Evolutionary conservation across 441 rosid genomes (phyloP).

Genomic region (Gossypium aridum): DNA sequence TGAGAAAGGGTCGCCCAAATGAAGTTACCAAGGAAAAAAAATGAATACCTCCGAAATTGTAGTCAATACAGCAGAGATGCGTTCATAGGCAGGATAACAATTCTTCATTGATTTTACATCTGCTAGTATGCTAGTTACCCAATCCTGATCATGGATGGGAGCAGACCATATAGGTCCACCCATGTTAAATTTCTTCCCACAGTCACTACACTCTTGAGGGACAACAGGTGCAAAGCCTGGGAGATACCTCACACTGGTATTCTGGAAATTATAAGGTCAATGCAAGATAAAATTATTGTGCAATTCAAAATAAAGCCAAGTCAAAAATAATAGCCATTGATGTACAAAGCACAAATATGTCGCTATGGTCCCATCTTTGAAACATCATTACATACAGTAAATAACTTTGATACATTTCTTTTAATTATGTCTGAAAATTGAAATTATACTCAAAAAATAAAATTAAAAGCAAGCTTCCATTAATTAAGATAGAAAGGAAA

Average conservation of each 20-base stretch:
- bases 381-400: neutral
- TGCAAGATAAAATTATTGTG: neutral
- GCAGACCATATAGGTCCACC: conserved; percentile 99
- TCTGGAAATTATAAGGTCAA: conserved; percentile 34
- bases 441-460: neutral
- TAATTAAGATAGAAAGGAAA: neutral
- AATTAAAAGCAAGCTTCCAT: neutral
- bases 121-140: conserved; percentile 63
- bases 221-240: conserved; percentile 93
- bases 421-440: neutral
- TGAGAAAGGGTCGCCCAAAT: neutral
- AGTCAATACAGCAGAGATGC: conserved; percentile 77
- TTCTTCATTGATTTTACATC: conserved; percentile 67
- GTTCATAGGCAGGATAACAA: conserved; percentile 82
- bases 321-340: neutral
- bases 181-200: conserved; percentile 93
- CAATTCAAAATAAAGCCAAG: neutral
- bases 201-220: conserved; percentile 80
- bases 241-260: conserved; percentile 72
- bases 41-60: conserved; percentile 70
- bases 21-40: neutral
- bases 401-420: neutral
- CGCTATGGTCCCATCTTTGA: neutral
- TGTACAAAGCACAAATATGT: neutral
- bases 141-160: conserved; percentile 86